Evolutionary conservation across 768 basidiomycete genomes (phyloP), one percentile per base, ranked within the genome.

Genomic region (Boletus bicolor): DNA sequence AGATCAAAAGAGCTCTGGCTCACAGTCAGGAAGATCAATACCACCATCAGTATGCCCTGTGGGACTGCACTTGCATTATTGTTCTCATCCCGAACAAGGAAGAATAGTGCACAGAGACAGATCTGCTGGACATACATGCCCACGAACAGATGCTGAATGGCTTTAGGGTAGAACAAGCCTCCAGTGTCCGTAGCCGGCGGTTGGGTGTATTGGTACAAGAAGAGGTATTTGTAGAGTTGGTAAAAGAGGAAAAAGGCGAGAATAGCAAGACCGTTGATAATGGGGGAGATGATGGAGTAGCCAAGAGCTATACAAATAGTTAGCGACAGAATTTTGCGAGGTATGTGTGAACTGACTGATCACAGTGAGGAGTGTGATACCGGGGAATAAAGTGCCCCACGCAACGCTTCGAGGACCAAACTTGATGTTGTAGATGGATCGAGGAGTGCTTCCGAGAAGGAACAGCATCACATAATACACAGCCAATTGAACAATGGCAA

Each of bases 121-220:
- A 98, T 65, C 46, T 97, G 87, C 69, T 95, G 83, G 44, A 99
- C 79, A 68, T 99, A 99, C 68, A 98, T 64, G 4, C 96, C 97
- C 21, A 94, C 92, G 61, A 98, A 98, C 32, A 96, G 67, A 66
- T 98, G 97, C 47, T 91, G 85, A 28, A 98, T 83, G 5, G 97
- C 96, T 72, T 87, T 91, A 24, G 95, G 95, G 80, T 93, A 98
- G 79, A 97, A 98, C 47, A 91, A 68, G 0, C 97, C 97, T 37
- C 96, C 96, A 0, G 93, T 96, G 53, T 97, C 94, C 48, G 75
- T 75, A 5, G 79, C 72, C 0, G 79, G 68, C 4, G 86, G 82
- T 68, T 93, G 87, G 53, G 90, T 85, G 64, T 83, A 82, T 57
- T 82, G 84, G 77, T 84, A 93, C 51, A 91, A 76, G 80, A 91